Evolutionary conservation across 1,284 basidiomycete species (phyloP).

Genomic region (Rhodotorula sp.): DNA sequence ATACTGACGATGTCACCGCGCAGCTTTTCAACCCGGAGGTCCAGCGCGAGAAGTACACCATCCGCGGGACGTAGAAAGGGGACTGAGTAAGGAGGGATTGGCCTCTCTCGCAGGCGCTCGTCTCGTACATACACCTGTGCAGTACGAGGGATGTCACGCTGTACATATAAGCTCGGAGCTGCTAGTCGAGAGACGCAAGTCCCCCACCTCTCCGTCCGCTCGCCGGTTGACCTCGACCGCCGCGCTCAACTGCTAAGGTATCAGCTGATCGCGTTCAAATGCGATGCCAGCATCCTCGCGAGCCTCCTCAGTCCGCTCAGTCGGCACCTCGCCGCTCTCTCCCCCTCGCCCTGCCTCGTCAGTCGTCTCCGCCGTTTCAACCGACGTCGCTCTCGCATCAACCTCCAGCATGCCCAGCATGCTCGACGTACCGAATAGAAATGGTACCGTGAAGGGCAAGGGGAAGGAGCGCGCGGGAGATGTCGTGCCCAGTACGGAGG

Average conservation of each 20-base stretch:
- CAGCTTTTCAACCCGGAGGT: constrained; percentile 41
- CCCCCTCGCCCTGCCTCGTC: background rate
- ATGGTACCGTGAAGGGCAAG: background rate
- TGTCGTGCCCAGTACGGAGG: background rate
- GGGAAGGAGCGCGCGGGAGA: background rate
- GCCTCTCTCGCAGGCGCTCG: too few relatives aligned
- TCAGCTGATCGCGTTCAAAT: too few relatives aligned
- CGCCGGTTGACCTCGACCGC: too few relatives aligned
- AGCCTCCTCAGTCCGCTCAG: background rate
- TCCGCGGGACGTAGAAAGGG: constrained; percentile 25
- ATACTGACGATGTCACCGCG: too few relatives aligned
- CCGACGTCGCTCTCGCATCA: constrained; percentile 1
- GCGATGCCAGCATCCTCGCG: too few relatives aligned
- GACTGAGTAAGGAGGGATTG: background rate
- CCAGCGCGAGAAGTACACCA: constrained; percentile 35
- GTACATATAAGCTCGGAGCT: too few relatives aligned
- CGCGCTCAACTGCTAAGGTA: too few relatives aligned
- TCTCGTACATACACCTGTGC: too few relatives aligned
- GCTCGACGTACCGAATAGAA: background rate
- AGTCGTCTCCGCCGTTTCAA: too few relatives aligned
- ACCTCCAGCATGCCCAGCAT: background rate
- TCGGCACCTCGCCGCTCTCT: background rate
- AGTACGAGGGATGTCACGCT: too few relatives aligned
- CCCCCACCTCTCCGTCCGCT: too few relatives aligned
- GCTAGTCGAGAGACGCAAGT: background rate